phyloP scores from a whole-genome alignment of 331 rosid genomes.

The Prunus yedoensis region DNA sequence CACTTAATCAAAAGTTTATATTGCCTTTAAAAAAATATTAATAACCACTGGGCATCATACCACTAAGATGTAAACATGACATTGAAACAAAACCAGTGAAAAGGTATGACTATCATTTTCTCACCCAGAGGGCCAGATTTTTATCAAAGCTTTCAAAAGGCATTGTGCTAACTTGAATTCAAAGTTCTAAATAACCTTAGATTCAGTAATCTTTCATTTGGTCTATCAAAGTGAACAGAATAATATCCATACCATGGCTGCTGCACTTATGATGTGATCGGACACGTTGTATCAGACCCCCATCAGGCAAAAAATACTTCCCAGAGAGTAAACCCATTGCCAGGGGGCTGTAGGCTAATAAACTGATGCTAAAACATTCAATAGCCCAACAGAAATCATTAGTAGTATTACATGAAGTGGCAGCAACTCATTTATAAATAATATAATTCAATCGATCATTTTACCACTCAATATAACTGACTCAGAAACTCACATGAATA shows the following conservation, averaged over 20 bases:
- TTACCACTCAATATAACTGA: too few relatives aligned
- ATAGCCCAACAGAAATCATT: not conserved
- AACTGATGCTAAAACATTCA: constrained; percentile 53
- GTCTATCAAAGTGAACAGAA: not conserved
- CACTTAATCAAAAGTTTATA: not conserved
- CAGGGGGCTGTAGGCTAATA: constrained; percentile 91
- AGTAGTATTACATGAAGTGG: not conserved
- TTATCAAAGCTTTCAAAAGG: not conserved
- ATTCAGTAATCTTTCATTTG: constrained; percentile 1
- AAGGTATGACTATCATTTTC: not conserved
- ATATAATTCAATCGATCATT: too few relatives aligned
- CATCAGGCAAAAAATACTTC: constrained; percentile 59
- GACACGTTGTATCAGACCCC: constrained; percentile 77
- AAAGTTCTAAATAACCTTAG: not conserved
- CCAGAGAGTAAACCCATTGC: constrained; percentile 98
- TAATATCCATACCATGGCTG: constrained; percentile 36
- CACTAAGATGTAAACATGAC: not conserved
- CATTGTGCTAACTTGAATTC: not conserved
- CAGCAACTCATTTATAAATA: too few relatives aligned
- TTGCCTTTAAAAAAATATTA: not conserved
- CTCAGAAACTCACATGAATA: too few relatives aligned
- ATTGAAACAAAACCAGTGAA: not conserved
- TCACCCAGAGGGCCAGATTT: not conserved
- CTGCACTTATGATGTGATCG: constrained; percentile 37
- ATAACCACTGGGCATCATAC: not conserved